Evolutionary conservation across 352 stramenopile genomes (phyloP).

Genomic region (Globisporangium heterothallicum): DNA sequence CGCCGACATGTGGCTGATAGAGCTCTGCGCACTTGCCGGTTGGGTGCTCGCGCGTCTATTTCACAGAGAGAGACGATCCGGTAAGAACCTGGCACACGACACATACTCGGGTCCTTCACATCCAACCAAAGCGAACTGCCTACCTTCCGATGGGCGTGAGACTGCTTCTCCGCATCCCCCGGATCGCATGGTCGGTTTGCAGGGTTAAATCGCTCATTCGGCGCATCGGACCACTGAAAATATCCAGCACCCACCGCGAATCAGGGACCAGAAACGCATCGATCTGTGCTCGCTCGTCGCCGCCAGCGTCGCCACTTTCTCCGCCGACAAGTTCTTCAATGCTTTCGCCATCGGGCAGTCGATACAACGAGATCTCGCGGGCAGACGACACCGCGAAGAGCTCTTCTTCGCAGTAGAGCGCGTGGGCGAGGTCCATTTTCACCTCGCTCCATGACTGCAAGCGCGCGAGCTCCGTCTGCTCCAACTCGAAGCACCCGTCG

Average conservation of each 20-base stretch:
- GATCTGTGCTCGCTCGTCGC: conserved; percentile 15
- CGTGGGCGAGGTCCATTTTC: conserved; percentile 53
- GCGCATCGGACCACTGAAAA: conserved; percentile 56
- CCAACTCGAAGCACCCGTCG: conserved; percentile 71
- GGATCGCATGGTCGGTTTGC: conserved; percentile 54
- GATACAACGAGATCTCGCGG: conserved; percentile 57
- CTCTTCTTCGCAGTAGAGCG: conserved; percentile 67
- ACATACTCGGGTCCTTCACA: too few species aligned
- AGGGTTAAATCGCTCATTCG: conserved; percentile 42
- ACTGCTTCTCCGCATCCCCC: conserved; percentile 35
- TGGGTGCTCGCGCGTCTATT: conserved; percentile 19
- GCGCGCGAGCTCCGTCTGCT: conserved; percentile 25
- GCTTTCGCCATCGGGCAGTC: conserved; percentile 41
- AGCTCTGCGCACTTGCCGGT: conserved; percentile 6
- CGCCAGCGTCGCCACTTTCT: not conserved
- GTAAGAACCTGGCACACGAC: too few species aligned
- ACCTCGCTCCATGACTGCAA: conserved; percentile 34
- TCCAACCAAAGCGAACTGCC: conserved; percentile 1
- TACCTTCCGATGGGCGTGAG: conserved; percentile 13
- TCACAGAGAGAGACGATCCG: not conserved
- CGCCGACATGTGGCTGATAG: conserved; percentile 17
- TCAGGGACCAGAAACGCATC: conserved; percentile 21
- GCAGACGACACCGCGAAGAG: conserved; percentile 55
- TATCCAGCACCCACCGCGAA: conserved; percentile 75
- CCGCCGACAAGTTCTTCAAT: conserved; percentile 14